Evolutionary conservation across 176 grass and related monocot genomes (phyloP), one percentile per base, ranked within the genome.

Genomic region (Musa schizocarpa): DNA sequence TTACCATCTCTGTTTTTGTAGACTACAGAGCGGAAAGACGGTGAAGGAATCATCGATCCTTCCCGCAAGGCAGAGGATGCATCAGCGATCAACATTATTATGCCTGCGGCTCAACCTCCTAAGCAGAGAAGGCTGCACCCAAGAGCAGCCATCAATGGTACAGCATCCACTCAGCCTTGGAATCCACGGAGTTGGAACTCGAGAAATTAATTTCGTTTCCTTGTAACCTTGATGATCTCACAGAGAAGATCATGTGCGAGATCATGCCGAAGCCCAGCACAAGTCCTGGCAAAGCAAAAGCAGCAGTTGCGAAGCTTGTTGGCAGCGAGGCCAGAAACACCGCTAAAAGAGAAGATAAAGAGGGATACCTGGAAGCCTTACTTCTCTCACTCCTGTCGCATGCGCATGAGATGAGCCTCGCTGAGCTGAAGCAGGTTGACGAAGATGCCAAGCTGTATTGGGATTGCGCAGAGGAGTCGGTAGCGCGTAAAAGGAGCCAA

Each of bases 351-450:
- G 34, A 59, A 71, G 51, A 29, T 66, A 78, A 82, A 82, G 81
- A 86, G 78, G 83, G 71, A 55, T 82, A 80, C 19, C 81, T 92
- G 79, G 83, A 82, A 21, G 85, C 9, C 67, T 77, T 90, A 77
- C 67, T 92, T 66, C 92, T 89, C 75, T 48, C 68, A 76, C 16
- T 69, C 64, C n/a, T 89, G 89, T 53, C 68, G 20, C 21, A 11
- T 74, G 86, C 76, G 63, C 74, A 63, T 12, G 48, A 86, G 5
- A 56, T 68, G 51, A 81, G 83, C 63, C 21, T 77, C 1, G 20
- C 29, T 4, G 49, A 9, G 25, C 9, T 59, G 8, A 16, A 23
- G 19, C 76, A 90, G 59, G 13, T 26, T 20, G 72, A 68, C 64
- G 26, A 51, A 55, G 63, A 86, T 52, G 43, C 26, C 22, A 69